These are phyloP conservation scores for Calonectria henricotiae DNA, from an alignment of 2,329 filamentous ascomycete species.

Conservation along the genomic window DNA sequence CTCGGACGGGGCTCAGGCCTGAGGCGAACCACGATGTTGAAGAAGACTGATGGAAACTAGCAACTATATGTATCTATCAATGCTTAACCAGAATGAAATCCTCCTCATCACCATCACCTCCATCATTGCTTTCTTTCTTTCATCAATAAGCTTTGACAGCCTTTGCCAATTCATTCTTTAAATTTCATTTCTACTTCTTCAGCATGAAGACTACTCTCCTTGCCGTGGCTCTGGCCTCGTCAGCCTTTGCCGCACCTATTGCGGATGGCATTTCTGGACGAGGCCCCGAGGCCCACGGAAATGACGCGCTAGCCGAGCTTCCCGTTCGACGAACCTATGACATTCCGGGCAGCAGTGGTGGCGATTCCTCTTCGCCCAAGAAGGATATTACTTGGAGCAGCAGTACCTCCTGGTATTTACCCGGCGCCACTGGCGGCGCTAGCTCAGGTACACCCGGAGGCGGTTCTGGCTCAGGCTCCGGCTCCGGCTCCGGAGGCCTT, in stretches of 20 bases:
- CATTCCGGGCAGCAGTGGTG: neutral
- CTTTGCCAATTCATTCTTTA: constrained; percentile 10
- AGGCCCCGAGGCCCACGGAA: neutral
- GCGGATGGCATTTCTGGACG: neutral
- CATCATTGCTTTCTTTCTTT: constrained; percentile 13
- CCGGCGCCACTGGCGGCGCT: neutral
- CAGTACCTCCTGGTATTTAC: constrained; percentile 7
- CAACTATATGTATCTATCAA: constrained; percentile 3
- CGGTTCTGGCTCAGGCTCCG: neutral
- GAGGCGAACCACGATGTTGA: neutral
- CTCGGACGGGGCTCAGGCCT: constrained; percentile 8
- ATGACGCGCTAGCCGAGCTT: neutral
- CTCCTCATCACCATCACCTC: constrained; percentile 6
- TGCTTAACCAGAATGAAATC: neutral
- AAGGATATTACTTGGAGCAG: neutral
- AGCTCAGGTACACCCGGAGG: neutral
- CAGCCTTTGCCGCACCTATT: constrained; percentile 7
- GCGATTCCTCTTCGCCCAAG: neutral
- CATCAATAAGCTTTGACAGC: constrained; percentile 9
- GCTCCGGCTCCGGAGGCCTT: neutral
- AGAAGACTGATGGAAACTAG: neutral
- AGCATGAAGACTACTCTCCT: constrained; percentile 9
- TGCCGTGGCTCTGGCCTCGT: constrained; percentile 8
- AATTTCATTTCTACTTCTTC: constrained; percentile 4
- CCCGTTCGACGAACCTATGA: neutral